Base-by-base conservation (phyloP, 495 filamentous ascomycete species). In the Neurospora africana region DNA sequence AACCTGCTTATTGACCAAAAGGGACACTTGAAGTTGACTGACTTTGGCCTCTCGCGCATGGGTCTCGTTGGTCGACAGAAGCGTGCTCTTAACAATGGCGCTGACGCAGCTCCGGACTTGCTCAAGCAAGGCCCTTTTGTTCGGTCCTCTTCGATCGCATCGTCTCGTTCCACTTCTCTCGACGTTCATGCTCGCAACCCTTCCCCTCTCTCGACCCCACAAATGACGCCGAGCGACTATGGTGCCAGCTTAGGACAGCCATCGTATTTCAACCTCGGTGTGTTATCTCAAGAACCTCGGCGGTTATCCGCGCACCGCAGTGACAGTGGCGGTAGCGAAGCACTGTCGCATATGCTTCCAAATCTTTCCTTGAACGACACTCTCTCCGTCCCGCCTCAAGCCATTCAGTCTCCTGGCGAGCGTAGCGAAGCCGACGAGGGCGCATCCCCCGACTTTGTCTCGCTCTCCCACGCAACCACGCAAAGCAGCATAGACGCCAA, bases 1-100 rank as follows among this genome's bases (percentile, higher is more conserved):
- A 99, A 99, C 80, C 87, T 99, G 40, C 86, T 99, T 70, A 99
- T 99, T 76, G 95, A 99, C 78, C 94, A 95, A 76, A 97, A 92
- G 75, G 95, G 95, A 9, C 95, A 99, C 82, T 83, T 99, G 72
- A 99, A 99, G 83, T 83, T 99, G 76, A 99, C 95, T 6, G 95
- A 99, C 82, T 99, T 99, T 82, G 95, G 95, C 61, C 84, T 99
- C 36, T 99, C 95, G 21, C 90, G 95, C 37, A 99, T 99, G 96
- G 95, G 96, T 76, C 84, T 99, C 47, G 91, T 99, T 71, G 95
- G 95, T 68, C 92, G 95, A 72, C 95, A 98, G 79, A 98, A 98
- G 82, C 89, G 96, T 75, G 92, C 93, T 15, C 85, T 97, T 69
- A 93, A 93, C 79, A 92, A 89, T 75, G 88, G 86, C 43, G 89